phyloP scores from a whole-genome alignment of 306 rosid genomes.

The Psophocarpus tetragonolobus region DNA sequence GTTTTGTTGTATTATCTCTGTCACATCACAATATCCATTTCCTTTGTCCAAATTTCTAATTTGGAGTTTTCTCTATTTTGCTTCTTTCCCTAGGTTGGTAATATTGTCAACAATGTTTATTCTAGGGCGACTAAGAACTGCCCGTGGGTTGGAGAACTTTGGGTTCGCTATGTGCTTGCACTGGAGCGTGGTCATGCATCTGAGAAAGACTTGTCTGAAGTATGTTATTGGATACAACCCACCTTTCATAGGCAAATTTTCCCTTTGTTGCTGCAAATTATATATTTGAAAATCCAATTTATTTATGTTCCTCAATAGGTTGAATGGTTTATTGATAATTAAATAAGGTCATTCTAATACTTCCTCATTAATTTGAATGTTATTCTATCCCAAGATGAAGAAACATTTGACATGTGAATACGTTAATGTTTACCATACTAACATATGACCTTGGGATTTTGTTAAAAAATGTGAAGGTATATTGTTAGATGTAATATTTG shows the following conservation, averaged over 20 bases:
- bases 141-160: slow-evolving; percentile 88
- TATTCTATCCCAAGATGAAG: slow-evolving; percentile 3
- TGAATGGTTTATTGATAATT: slow-evolving; percentile 5
- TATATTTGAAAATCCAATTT: slow-evolving; percentile 4
- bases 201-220: slow-evolving; percentile 71
- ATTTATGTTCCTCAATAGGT: neutral
- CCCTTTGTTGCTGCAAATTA: slow-evolving; percentile 28
- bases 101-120: slow-evolving; percentile 58
- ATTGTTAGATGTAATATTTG: neutral
- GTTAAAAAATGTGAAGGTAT: neutral
- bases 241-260: neutral
- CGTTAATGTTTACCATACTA: neutral
- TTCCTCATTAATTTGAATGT: neutral
- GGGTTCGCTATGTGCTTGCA: slow-evolving; percentile 78
- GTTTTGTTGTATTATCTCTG: neutral
- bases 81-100: slow-evolving; percentile 64
- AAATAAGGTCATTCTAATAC: slow-evolving; percentile 3
- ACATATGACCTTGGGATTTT: neutral
- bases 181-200: slow-evolving; percentile 80
- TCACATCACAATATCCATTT: neutral
- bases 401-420: neutral
- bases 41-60: slow-evolving; percentile 10
- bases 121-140: slow-evolving; percentile 88
- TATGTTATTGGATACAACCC: slow-evolving; percentile 47
- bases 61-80: neutral